Evolutionary conservation across 1,284 basidiomycete species (phyloP).

Genomic region (Boletus semigastroideus): DNA sequence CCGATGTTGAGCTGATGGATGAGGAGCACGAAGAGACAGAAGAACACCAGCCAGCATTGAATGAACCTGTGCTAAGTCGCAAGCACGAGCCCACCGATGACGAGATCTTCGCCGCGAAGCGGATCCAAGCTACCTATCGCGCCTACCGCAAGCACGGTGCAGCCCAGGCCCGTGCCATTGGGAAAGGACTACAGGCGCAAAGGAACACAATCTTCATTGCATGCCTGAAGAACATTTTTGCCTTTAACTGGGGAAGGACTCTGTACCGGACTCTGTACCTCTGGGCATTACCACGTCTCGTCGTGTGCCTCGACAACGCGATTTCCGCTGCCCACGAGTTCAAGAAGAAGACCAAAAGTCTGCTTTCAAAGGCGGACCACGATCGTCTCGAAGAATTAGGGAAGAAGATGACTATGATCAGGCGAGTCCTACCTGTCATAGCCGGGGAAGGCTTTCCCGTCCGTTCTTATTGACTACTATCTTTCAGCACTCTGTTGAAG

Average conservation of each 20-base stretch:
- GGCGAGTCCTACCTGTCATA: slow-evolving; percentile 23
- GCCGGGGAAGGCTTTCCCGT: neutral
- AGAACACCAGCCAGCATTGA: neutral
- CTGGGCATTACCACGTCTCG: slow-evolving; percentile 49
- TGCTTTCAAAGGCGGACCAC: slow-evolving; percentile 30
- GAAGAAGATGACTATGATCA: slow-evolving; percentile 31
- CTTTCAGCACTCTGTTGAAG: slow-evolving; percentile 26
- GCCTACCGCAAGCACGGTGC: slow-evolving; percentile 26
- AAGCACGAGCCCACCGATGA: slow-evolving; percentile 20
- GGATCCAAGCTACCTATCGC: slow-evolving; percentile 21
- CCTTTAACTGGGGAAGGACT: slow-evolving; percentile 35
- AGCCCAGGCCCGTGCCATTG: slow-evolving; percentile 26
- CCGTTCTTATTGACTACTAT: neutral
- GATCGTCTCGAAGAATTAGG: slow-evolving; percentile 37
- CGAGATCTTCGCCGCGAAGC: slow-evolving; percentile 20
- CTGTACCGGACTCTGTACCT: slow-evolving; percentile 46
- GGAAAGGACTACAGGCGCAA: slow-evolving; percentile 26
- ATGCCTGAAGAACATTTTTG: slow-evolving; percentile 35
- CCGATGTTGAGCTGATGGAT: slow-evolving; percentile 14
- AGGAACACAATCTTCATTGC: slow-evolving; percentile 32
- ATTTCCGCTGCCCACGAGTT: slow-evolving; percentile 26
- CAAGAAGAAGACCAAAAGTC: slow-evolving; percentile 38
- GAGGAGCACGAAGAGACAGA: slow-evolving; percentile 22
- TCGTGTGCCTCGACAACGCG: slow-evolving; percentile 44
- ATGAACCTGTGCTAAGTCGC: slow-evolving; percentile 12